These are phyloP conservation scores for Metschnikowia peoriensis DNA, from an alignment of 805 yeast species.

Conservation along the genomic window DNA sequence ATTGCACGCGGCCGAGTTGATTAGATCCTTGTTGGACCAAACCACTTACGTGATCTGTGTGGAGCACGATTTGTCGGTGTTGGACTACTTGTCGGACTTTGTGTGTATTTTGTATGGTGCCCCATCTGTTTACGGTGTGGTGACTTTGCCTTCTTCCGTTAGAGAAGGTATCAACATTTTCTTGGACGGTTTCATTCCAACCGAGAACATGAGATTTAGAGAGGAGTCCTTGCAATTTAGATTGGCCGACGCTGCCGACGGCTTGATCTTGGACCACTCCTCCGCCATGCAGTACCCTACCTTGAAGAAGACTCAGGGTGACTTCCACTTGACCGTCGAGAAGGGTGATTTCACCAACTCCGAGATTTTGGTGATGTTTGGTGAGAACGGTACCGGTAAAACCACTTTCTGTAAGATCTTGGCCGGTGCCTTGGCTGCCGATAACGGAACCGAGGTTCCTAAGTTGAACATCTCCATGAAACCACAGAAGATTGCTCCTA, in stretches of 20 bases:
- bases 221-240: constrained; percentile 93
- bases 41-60: constrained; percentile 90
- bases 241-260: constrained; percentile 85
- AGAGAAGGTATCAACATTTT: constrained; percentile 99
- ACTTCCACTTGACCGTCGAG: constrained; percentile 80
- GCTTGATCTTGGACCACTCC: constrained; percentile 70
- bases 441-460: constrained; percentile 75
- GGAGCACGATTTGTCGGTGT: constrained; percentile 97
- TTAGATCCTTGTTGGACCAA: constrained; percentile 77
- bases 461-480: constrained; percentile 93
- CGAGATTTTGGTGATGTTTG: constrained; percentile 98
- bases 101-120: constrained; percentile 97
- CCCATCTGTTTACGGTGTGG: constrained; percentile 98
- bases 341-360: constrained; percentile 92
- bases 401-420: constrained; percentile 94
- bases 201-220: constrained; percentile 97
- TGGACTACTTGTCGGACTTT: constrained; percentile 95
- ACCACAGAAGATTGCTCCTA: constrained; percentile 99
- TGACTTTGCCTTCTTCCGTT: constrained; percentile 91
- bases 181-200: constrained; percentile 95
- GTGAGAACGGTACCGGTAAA: constrained; percentile 99
- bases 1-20: constrained; percentile 93
- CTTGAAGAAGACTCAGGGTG: constrained; percentile 93
- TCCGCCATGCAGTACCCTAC: constrained; percentile 74
- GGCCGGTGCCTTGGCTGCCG: constrained; percentile 92